Conservation (phyloP, 352 stramenopile species). For the Paralagenidium karlingii region DNA sequence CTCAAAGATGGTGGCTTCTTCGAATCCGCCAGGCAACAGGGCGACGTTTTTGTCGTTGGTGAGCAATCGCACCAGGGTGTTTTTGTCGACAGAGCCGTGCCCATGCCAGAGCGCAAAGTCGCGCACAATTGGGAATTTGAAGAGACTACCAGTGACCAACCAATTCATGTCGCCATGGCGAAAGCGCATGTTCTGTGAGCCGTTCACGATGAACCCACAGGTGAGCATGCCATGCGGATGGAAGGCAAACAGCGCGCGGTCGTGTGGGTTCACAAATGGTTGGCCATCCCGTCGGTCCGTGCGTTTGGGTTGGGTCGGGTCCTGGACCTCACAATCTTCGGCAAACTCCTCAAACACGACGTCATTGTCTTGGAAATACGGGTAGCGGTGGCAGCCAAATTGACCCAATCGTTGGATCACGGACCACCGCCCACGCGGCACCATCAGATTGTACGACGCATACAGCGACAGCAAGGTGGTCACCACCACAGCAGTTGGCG, state of each 20-base stretch:
- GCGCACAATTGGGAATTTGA: constrained; percentile 51
- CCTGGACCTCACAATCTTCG: too few species aligned
- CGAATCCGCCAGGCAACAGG: constrained; percentile 87
- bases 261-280: too few species aligned
- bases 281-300: too few species aligned
- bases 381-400: not conserved
- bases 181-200: constrained; percentile 34
- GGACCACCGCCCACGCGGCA: too few species aligned
- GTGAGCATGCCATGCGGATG: constrained; percentile 56
- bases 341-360: constrained; percentile 1
- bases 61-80: constrained; percentile 39
- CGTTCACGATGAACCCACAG: constrained; percentile 40
- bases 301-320: too few species aligned
- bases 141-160: constrained; percentile 59
- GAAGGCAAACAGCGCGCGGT: constrained; percentile 38
- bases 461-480: too few species aligned
- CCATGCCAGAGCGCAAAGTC: constrained; percentile 62
- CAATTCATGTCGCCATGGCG: constrained; percentile 27
- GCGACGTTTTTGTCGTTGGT: constrained; percentile 40
- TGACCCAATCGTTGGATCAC: too few species aligned
- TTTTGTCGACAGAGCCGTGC: constrained; percentile 33
- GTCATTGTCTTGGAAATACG: not conserved
- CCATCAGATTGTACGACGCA: too few species aligned
- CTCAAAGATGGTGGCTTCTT: constrained; percentile 87
- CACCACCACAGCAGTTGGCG: too few species aligned